Evolutionary conservation across 78 protist genomes (phyloP).

Genomic region (Dictyostelium brefeldianum): DNA sequence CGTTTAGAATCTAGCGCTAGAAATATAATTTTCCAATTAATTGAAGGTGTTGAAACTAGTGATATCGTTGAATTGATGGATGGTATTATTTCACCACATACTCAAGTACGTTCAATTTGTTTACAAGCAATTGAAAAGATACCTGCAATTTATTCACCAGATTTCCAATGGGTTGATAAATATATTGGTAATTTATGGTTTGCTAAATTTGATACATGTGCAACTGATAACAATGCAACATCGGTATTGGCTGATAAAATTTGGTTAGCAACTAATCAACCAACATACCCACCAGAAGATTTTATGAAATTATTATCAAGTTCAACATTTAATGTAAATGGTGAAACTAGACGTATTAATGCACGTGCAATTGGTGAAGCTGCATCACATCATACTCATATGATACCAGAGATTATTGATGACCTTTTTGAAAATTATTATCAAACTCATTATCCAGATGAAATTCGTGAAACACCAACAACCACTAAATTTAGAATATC

Average conservation of each 20-base stretch:
- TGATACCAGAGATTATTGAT: slow-evolving; percentile 34
- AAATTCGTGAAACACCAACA: slow-evolving; percentile 32
- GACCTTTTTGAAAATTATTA: not conserved
- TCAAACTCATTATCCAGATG: slow-evolving; percentile 20
- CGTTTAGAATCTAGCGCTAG: slow-evolving; percentile 57
- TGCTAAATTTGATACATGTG: slow-evolving; percentile 37
- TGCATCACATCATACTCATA: not conserved
- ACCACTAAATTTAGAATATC: slow-evolving; percentile 19
- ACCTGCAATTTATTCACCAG: slow-evolving; percentile 58
- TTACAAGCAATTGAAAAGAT: slow-evolving; percentile 76
- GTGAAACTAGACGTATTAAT: slow-evolving; percentile 65
- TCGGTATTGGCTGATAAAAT: slow-evolving; percentile 54
- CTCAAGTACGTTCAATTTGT: slow-evolving; percentile 63
- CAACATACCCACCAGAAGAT: not conserved
- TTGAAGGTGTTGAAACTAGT: slow-evolving; percentile 56
- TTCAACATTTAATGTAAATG: slow-evolving; percentile 29
- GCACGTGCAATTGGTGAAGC: slow-evolving; percentile 51
- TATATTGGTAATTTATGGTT: slow-evolving; percentile 79
- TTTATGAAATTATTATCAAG: not conserved
- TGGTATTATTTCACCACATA: slow-evolving; percentile 62
- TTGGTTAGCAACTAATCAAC: slow-evolving; percentile 53
- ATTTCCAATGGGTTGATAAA: slow-evolving; percentile 40
- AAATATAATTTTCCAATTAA: slow-evolving; percentile 50
- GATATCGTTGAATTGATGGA: slow-evolving; percentile 59
- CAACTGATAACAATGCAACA: not conserved